Evolutionary conservation across 768 basidiomycete species (phyloP).

Genomic region (Suillus subalutaceus): DNA sequence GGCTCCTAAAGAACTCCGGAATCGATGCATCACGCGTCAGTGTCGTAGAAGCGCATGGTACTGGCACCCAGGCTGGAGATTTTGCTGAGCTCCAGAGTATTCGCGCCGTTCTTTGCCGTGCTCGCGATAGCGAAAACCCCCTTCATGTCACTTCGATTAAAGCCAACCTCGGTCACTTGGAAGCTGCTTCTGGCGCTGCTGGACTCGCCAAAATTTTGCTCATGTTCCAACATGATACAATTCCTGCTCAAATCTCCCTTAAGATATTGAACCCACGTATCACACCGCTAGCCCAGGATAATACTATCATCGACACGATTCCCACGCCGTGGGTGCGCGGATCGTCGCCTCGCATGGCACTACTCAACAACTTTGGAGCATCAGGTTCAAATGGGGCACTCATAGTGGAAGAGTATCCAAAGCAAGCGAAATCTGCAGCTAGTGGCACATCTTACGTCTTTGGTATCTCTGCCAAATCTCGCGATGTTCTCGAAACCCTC

Average conservation of each 20-base stretch:
- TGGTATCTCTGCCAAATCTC: slow-evolving; percentile 65
- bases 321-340: slow-evolving; percentile 45
- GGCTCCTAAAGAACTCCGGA: slow-evolving; percentile 47
- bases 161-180: slow-evolving; percentile 74
- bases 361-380: slow-evolving; percentile 79
- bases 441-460: slow-evolving; percentile 43
- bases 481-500: slow-evolving; percentile 47
- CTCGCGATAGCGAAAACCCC: slow-evolving; percentile 46
- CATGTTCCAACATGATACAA: slow-evolving; percentile 59
- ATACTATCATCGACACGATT: slow-evolving; percentile 49
- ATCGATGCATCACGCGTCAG: slow-evolving; percentile 51
- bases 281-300: slow-evolving; percentile 47
- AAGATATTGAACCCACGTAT: slow-evolving; percentile 59
- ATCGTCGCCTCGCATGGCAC: slow-evolving; percentile 48
- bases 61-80: slow-evolving; percentile 75
- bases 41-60: slow-evolving; percentile 76
- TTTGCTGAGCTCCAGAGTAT: slow-evolving; percentile 66
- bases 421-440: slow-evolving; percentile 4
- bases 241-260: slow-evolving; percentile 65
- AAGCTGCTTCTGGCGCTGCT: slow-evolving; percentile 75
- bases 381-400: slow-evolving; percentile 70
- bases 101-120: slow-evolving; percentile 50
- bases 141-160: slow-evolving; percentile 73
- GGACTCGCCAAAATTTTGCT: slow-evolving; percentile 71
- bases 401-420: slow-evolving; percentile 56